Conservation (phyloP, 1,284 basidiomycete genomes). For the Neonothopanus nambi region DNA sequence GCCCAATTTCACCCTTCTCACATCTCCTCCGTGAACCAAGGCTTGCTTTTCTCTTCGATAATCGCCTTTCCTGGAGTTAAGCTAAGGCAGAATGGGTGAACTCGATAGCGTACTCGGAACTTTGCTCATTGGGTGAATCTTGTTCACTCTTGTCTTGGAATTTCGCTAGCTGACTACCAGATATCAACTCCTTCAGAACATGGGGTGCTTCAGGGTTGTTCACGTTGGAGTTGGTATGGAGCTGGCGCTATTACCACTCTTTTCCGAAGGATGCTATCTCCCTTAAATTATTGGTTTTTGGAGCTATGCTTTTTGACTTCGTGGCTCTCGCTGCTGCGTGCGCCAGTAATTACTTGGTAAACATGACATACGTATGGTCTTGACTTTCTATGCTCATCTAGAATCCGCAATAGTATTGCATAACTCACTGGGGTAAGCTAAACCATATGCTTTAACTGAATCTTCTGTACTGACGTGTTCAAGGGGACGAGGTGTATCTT, state of each 20-base stretch:
- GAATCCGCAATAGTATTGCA: not conserved
- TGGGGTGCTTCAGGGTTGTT: slow-evolving; percentile 8
- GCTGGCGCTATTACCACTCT: slow-evolving; percentile 2
- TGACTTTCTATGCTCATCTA: not conserved
- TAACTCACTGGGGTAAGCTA: not conserved
- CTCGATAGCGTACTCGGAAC: too few relatives aligned
- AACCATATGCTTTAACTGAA: not conserved
- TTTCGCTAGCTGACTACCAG: too few relatives aligned
- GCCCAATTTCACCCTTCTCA: too few relatives aligned
- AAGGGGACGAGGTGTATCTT: not conserved
- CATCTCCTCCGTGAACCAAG: too few relatives aligned
- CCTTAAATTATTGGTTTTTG: slow-evolving; percentile 5
- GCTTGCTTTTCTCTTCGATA: too few relatives aligned
- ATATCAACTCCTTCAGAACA: not conserved
- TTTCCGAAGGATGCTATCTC: slow-evolving; percentile 2
- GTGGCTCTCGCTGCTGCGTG: slow-evolving; percentile 1
- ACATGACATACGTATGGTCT: not conserved
- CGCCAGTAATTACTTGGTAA: slow-evolving; percentile 11
- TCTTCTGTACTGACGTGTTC: too few relatives aligned
- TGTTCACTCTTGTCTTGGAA: too few relatives aligned
- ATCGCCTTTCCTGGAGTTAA: too few relatives aligned
- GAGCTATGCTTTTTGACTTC: not conserved
- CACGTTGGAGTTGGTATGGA: not conserved
- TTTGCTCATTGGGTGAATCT: too few relatives aligned
- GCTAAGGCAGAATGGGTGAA: too few relatives aligned